These are phyloP conservation scores for Chlamydomonas applanata DNA, from an alignment of 139 green algal genomes.

Conservation along the genomic window DNA sequence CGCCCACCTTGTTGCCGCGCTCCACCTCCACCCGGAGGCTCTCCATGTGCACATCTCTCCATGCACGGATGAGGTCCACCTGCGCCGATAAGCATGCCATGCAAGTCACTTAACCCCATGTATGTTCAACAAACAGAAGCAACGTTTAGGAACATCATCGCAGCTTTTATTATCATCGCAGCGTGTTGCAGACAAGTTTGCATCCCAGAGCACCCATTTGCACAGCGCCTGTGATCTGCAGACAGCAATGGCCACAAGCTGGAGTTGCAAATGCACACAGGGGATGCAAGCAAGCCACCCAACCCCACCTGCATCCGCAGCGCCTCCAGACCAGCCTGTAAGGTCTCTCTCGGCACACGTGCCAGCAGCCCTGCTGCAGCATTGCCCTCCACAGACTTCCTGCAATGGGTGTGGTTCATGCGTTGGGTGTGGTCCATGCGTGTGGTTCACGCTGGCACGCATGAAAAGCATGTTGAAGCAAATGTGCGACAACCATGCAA, in stretches of 20 bases:
- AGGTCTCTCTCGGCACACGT: neutral
- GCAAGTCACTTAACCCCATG: too few relatives aligned
- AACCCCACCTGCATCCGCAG: slow-evolving; percentile 2
- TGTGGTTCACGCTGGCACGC: too few relatives aligned
- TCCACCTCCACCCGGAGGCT: slow-evolving; percentile 4
- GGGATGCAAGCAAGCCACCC: neutral
- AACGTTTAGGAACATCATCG: neutral
- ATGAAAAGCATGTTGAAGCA: too few relatives aligned
- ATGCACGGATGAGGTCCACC: neutral
- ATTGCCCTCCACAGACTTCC: too few relatives aligned
- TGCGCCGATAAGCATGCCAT: neutral
- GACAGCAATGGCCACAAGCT: neutral
- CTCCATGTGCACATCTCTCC: neutral
- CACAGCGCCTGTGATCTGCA: too few relatives aligned
- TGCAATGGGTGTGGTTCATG: too few relatives aligned
- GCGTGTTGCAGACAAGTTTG: too few relatives aligned
- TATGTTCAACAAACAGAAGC: neutral
- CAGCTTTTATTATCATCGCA: neutral
- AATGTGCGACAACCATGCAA: too few relatives aligned
- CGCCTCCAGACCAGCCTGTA: neutral
- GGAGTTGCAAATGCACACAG: neutral
- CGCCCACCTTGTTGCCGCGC: neutral
- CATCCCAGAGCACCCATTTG: too few relatives aligned
- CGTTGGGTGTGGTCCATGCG: too few relatives aligned
- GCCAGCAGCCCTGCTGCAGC: neutral